Percentiles rank a stretch among this genome's conserved stretches.
These are phyloP conservation scores for Kwoniella bestiolae DNA, from an alignment of 768 basidiomycete genomes.

Conservation along the genomic window DNA sequence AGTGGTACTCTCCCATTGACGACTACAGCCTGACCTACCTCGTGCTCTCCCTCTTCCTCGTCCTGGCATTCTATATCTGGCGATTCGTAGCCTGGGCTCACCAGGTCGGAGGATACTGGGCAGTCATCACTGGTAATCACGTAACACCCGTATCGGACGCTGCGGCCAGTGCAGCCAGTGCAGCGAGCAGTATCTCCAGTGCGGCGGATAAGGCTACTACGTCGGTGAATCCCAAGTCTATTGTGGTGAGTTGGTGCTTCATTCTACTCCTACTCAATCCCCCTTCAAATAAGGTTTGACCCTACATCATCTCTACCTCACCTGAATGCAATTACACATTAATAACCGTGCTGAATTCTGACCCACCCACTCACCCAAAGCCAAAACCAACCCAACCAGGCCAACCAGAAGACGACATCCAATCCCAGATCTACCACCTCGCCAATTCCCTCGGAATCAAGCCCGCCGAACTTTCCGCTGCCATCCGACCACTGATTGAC, in stretches of 20 bases:
- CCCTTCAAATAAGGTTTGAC: no score
- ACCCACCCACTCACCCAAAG: no score
- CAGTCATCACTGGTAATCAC: constrained; percentile 50
- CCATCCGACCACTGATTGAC: constrained; percentile 55
- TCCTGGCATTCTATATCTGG: constrained; percentile 54
- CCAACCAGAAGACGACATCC: constrained; percentile 37
- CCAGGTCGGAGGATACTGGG: constrained; percentile 56
- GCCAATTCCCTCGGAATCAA: constrained; percentile 51
- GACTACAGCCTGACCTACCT: constrained; percentile 52
- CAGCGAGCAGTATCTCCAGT: constrained; percentile 20
- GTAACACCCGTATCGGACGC: constrained; percentile 16
- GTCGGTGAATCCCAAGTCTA: constrained; percentile 16
- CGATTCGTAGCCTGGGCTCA: constrained; percentile 54
- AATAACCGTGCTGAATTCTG: no score
- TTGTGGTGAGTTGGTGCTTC: constrained; percentile 20
- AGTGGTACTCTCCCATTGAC: no score
- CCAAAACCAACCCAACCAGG: constrained; percentile 11
- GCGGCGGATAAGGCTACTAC: neutral
- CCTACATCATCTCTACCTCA: no score
- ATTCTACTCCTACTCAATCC: neutral
- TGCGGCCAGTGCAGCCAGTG: constrained; percentile 26
- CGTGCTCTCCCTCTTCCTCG: constrained; percentile 39
- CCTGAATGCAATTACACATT: no score
- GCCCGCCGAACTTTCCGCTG: constrained; percentile 52
- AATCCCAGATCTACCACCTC: constrained; percentile 51